A percentile compares a stretch with the other conserved stretches of the same genome.
Evolutionary conservation across 371 early-diverging fungal species (phyloP).

Genomic region (Phascolomyces articulosus): DNA sequence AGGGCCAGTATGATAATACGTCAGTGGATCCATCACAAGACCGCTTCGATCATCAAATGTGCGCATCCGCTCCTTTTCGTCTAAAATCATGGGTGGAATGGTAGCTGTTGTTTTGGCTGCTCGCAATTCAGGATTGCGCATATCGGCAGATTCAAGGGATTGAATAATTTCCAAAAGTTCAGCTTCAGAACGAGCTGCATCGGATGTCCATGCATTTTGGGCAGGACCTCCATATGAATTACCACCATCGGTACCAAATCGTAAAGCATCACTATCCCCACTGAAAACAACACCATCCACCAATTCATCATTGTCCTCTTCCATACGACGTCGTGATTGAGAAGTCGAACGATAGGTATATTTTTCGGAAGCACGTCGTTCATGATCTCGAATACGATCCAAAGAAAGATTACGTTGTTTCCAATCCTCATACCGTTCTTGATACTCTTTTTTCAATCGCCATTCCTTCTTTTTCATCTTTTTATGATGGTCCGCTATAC

Average conservation of each 20-base stretch:
- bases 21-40: conserved; percentile 61
- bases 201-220: conserved; percentile 61
- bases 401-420: conserved; percentile 43
- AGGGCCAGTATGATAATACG: conserved; percentile 61
- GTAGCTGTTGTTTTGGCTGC: conserved; percentile 78
- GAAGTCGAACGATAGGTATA: conserved; percentile 31
- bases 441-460: conserved; percentile 42
- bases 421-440: conserved; percentile 38
- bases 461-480: conserved; percentile 34
- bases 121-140: conserved; percentile 78
- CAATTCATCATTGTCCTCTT: conserved; percentile 54
- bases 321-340: conserved; percentile 32
- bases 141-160: conserved; percentile 74
- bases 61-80: conserved; percentile 58
- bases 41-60: conserved; percentile 70
- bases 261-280: conserved; percentile 46
- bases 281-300: conserved; percentile 47
- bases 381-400: conserved; percentile 42
- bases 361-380: conserved; percentile 38
- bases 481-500: conserved; percentile 22
- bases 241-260: conserved; percentile 40
- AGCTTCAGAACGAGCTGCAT: conserved; percentile 84
- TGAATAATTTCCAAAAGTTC: conserved; percentile 81
- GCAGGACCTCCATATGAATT: conserved; percentile 33
- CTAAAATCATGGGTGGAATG: conserved; percentile 78